These are phyloP conservation scores for Zygnema circumcarinatum DNA, from an alignment of 139 green algal species.

Conservation along the genomic window DNA sequence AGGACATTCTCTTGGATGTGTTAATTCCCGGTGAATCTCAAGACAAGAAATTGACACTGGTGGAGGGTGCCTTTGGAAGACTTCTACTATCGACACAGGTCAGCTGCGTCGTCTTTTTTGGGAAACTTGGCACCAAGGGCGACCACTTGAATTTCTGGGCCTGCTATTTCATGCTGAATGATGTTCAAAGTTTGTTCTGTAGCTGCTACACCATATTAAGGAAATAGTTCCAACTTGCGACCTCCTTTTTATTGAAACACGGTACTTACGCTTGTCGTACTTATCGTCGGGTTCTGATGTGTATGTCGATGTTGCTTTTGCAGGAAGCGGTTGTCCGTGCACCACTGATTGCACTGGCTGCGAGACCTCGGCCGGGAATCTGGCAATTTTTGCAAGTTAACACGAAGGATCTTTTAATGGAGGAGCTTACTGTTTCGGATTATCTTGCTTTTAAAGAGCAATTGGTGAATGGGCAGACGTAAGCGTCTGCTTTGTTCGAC, in stretches of 20 bases:
- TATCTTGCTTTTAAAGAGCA: slow-evolving; percentile 81
- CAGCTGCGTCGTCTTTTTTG: not conserved
- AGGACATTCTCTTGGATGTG: not conserved
- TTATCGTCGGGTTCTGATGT: not conserved
- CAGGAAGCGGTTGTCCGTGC: slow-evolving; percentile 63
- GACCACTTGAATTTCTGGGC: not conserved
- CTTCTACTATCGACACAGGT: slow-evolving; percentile 24
- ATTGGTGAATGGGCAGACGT: slow-evolving; percentile 27
- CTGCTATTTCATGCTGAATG: not conserved
- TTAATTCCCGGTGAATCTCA: not conserved
- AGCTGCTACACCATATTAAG: not conserved
- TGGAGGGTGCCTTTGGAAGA: slow-evolving; percentile 32
- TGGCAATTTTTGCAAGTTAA: slow-evolving; percentile 69
- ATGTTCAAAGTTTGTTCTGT: not conserved
- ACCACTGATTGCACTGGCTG: slow-evolving; percentile 64
- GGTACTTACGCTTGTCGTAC: not conserved
- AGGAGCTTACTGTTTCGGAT: slow-evolving; percentile 66
- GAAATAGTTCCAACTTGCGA: not conserved
- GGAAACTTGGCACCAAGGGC: too few species aligned
- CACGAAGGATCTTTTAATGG: slow-evolving; percentile 65
- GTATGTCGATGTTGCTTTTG: not conserved
- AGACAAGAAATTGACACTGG: not conserved
- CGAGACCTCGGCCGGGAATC: slow-evolving; percentile 63
- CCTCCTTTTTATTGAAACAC: not conserved
- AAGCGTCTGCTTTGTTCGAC: not conserved